Conservation (phyloP, 495 filamentous ascomycete species). For the Aspergillus campestris region DNA sequence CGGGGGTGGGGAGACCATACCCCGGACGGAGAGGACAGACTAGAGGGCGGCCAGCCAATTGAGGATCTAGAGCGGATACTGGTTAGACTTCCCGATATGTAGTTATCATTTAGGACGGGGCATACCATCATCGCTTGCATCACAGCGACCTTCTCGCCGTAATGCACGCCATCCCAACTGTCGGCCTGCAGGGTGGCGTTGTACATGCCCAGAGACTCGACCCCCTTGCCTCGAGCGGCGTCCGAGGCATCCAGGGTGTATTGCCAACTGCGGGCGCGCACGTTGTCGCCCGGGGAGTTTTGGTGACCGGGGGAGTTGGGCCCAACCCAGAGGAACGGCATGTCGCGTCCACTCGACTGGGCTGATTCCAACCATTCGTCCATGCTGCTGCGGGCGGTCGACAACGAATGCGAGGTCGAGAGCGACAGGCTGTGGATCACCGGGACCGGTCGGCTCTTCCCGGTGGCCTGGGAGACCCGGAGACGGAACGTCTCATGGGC, state of each 20-base stretch:
- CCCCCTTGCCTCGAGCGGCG: constrained; percentile 25
- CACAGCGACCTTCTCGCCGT: constrained; percentile 36
- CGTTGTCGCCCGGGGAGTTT: constrained; percentile 19
- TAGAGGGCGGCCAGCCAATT: constrained; percentile 37
- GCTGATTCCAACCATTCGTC: constrained; percentile 38
- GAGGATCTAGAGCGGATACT: constrained; percentile 18
- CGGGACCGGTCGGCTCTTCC: constrained; percentile 33
- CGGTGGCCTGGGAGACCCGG: constrained; percentile 14
- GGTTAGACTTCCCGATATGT: constrained; percentile 1
- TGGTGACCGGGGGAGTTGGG: constrained; percentile 39
- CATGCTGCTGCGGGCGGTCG: constrained; percentile 28
- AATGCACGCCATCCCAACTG: constrained; percentile 34
- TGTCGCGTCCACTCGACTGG: constrained; percentile 23
- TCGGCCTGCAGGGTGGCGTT: constrained; percentile 39
- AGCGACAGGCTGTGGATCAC: constrained; percentile 37
- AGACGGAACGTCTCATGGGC: constrained; percentile 17
- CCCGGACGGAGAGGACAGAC: not conserved
- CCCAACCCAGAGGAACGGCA: constrained; percentile 42
- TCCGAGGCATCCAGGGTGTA: constrained; percentile 31
- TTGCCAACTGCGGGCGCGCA: constrained; percentile 35
- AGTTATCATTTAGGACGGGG: constrained; percentile 1
- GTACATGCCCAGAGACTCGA: constrained; percentile 40
- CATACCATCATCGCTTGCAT: constrained; percentile 45
- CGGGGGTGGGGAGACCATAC: too few species aligned
- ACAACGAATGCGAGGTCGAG: constrained; percentile 25